Conservation (phyloP, 345 rosid species). For the Eucalyptus albens region DNA sequence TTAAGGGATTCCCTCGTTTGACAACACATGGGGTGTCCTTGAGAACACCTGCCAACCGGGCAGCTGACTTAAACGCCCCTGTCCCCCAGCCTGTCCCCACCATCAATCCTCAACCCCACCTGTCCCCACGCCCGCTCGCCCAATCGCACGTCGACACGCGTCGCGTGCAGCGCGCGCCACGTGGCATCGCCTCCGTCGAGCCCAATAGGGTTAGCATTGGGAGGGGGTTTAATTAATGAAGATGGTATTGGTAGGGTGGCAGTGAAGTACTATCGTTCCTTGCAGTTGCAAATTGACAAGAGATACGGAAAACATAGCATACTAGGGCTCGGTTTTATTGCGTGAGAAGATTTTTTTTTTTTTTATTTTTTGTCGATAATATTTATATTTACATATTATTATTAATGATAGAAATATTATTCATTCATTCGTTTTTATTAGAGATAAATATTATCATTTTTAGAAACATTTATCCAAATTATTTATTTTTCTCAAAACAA, state of each 20-base stretch:
- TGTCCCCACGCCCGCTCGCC: background rate
- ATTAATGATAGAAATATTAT: background rate
- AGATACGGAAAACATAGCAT: background rate
- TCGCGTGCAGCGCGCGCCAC: background rate
- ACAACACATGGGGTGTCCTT: slow-evolving; percentile 32
- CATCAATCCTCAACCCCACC: background rate
- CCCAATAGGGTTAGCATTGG: background rate
- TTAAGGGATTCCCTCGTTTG: background rate
- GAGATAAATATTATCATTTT: background rate
- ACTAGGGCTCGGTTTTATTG: background rate
- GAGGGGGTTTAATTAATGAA: background rate
- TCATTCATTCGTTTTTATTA: background rate
- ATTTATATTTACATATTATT: background rate
- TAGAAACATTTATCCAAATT: background rate
- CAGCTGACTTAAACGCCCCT: slow-evolving; percentile 22
- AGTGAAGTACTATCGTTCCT: background rate
- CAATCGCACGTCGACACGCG: background rate
- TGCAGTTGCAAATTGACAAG: background rate
- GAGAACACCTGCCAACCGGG: slow-evolving; percentile 42
- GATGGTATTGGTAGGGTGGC: background rate
- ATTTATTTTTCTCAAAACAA: background rate
- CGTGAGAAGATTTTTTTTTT: no score
- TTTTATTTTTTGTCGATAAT: no score
- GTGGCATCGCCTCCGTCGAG: background rate
- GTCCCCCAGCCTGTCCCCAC: slow-evolving; percentile 30